A percentile compares a stretch with the other conserved stretches of the same genome.
Conservation (phyloP, 1,284 basidiomycete species). For the Bondarzewia mesenterica region DNA sequence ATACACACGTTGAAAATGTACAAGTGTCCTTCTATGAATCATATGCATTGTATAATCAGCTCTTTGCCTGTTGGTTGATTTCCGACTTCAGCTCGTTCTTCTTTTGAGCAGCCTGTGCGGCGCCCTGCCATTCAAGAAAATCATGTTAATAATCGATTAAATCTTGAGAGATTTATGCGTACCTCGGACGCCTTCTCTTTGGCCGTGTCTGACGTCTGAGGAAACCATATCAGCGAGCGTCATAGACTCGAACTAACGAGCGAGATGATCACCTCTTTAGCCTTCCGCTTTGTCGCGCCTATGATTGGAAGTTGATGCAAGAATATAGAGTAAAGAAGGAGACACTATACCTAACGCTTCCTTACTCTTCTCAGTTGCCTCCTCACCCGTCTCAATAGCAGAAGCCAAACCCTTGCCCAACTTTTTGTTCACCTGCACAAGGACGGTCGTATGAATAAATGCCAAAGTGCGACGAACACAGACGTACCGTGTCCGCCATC, state of each 20-base stretch:
- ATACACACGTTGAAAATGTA: neutral
- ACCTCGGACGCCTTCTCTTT: constrained; percentile 38
- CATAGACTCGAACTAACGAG: neutral
- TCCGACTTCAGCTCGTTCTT: constrained; percentile 2
- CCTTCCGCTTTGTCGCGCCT: constrained; percentile 26
- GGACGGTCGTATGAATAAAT: neutral
- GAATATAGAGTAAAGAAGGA: neutral
- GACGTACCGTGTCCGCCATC: constrained; percentile 46
- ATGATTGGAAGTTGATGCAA: neutral
- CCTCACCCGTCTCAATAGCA: constrained; percentile 57
- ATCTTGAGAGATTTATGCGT: neutral
- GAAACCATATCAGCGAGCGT: neutral
- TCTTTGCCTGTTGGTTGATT: neutral
- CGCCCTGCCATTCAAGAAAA: constrained; percentile 1
- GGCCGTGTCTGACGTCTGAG: constrained; percentile 26
- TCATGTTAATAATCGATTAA: neutral
- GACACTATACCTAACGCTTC: constrained; percentile 41
- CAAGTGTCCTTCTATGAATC: neutral
- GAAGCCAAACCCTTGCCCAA: constrained; percentile 52
- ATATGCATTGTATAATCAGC: neutral
- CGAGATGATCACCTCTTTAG: constrained; percentile 9
- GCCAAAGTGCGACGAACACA: neutral
- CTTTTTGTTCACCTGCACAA: constrained; percentile 48
- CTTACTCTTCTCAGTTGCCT: constrained; percentile 47
- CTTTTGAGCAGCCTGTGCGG: constrained; percentile 4